Conservation (phyloP, 257 asterid genomes). For the Solanum raphanifolium region DNA sequence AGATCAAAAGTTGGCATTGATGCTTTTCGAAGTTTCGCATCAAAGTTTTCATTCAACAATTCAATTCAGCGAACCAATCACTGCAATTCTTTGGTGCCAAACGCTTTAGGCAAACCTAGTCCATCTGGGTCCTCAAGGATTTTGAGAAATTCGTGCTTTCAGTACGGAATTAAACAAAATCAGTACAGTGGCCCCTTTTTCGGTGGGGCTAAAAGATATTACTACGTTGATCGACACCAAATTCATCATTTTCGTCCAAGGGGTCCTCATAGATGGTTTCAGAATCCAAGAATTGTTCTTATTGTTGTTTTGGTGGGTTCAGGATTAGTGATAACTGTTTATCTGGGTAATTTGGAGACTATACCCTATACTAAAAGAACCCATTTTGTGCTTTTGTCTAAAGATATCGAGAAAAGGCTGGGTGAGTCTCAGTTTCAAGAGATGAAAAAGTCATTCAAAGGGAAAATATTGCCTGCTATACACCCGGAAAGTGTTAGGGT, state of each 20-base stretch:
- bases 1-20: slow-evolving; percentile 29
- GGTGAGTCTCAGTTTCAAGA: slow-evolving; percentile 61
- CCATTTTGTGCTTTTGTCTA: slow-evolving; percentile 75
- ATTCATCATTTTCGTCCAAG: slow-evolving; percentile 63
- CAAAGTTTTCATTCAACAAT: slow-evolving; percentile 25
- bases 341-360: slow-evolving; percentile 71
- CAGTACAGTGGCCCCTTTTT: slow-evolving; percentile 28
- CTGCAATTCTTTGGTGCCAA: neutral
- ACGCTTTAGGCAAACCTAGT: neutral
- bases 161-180: slow-evolving; percentile 14
- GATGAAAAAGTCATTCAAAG: slow-evolving; percentile 39
- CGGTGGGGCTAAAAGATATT: slow-evolving; percentile 56
- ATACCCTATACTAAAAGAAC: slow-evolving; percentile 78
- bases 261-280: slow-evolving; percentile 55
- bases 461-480: slow-evolving; percentile 72
- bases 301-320: slow-evolving; percentile 40
- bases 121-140: slow-evolving; percentile 20
- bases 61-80: slow-evolving; percentile 4
- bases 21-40: slow-evolving; percentile 24
- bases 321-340: slow-evolving; percentile 56
- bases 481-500: slow-evolving; percentile 88
- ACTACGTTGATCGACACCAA: slow-evolving; percentile 47
- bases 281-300: slow-evolving; percentile 43
- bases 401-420: slow-evolving; percentile 35
- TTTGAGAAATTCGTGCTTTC: slow-evolving; percentile 28